Base-by-base conservation (phyloP, 139 green algal genomes). In the Desmodesmus armatus region DNA sequence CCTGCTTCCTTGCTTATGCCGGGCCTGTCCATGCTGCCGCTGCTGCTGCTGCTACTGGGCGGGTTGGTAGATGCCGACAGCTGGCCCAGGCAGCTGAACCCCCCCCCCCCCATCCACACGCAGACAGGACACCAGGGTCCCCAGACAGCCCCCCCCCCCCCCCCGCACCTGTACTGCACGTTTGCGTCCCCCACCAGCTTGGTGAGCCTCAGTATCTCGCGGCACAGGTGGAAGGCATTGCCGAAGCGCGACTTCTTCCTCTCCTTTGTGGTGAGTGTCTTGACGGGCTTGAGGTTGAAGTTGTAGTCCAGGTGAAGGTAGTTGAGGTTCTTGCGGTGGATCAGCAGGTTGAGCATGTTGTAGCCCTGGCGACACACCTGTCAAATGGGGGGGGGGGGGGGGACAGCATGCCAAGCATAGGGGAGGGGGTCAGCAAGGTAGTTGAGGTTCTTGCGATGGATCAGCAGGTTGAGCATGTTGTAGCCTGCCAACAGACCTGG, bases 311-410 rank as follows among this genome's bases (percentile, higher is more conserved):
- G 91, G 88, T 99, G 98, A 55, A 99, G 94, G 93, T 99, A 99
- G 91, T 99, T 98, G 58, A 99, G 94, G 91, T 98, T 98, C 95
- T 99, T 99, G 86, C 98, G 94, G 91, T 99, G 97, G 87, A 99
- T 99, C n/a, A 99, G 96, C 89, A 99, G 92, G 93, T 99, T 99
- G 74, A 99, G 94, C 98, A 99, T 99, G 94, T 99, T 99, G 95
- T 99, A 99, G 53, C 98, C 98, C 93, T 99, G 98, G 49, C 95
- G 89, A 93, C 97, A 99, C 35, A 99, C 98, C 93, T 99, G 96
- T 63, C 89, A n/a, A n/a, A n/a, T n/a, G n/a, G n/a, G 47, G 47
- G n/a, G n/a, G n/a, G n/a, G n/a, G n/a, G 43, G 3, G 41, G 33
- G 33, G 55, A 39, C 2, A 39, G 19, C 1, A 37, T 25, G 13